A percentile compares a stretch with the other conserved stretches of the same genome.
Evolutionary conservation across 805 yeast species (phyloP).

Genomic region (Metschnikowia lochheadii): DNA sequence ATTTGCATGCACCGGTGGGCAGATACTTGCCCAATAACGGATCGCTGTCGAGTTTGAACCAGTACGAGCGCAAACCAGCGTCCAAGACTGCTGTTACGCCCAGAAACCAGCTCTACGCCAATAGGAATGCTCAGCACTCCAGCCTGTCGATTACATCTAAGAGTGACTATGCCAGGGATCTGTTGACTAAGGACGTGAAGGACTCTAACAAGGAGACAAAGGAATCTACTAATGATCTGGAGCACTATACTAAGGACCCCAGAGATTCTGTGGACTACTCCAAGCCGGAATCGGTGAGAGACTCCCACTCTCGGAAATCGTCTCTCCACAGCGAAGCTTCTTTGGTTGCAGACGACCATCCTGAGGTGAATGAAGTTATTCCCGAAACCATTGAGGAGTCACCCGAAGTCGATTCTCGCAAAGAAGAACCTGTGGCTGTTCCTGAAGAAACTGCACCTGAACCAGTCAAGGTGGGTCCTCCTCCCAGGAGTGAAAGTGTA

Average conservation of each 20-base stretch:
- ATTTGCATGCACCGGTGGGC: conserved; percentile 1
- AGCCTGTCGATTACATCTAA: conserved; percentile 21
- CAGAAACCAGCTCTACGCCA: conserved; percentile 9
- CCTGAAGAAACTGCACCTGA: background rate
- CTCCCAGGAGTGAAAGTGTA: background rate
- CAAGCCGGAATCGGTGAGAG: conserved; percentile 2
- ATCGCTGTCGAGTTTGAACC: conserved; percentile 10
- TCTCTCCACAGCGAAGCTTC: conserved; percentile 9
- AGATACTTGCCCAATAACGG: conserved; percentile 8
- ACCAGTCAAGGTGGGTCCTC: background rate
- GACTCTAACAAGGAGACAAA: too few species aligned
- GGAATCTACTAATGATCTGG: too few species aligned
- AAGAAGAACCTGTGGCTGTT: background rate
- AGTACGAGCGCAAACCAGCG: conserved; percentile 3
- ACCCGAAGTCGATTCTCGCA: background rate
- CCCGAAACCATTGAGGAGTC: conserved; percentile 2
- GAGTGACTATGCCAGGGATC: background rate
- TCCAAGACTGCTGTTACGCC: conserved; percentile 1
- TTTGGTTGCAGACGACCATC: background rate
- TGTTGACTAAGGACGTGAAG: background rate
- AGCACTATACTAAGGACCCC: too few species aligned
- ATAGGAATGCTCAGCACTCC: conserved; percentile 16
- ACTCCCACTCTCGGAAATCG: conserved; percentile 9
- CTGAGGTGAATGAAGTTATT: conserved; percentile 1
- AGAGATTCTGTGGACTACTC: background rate